Evolutionary conservation across 176 grass and related monocot genomes (phyloP).

Genomic region (Lolium perenne): DNA sequence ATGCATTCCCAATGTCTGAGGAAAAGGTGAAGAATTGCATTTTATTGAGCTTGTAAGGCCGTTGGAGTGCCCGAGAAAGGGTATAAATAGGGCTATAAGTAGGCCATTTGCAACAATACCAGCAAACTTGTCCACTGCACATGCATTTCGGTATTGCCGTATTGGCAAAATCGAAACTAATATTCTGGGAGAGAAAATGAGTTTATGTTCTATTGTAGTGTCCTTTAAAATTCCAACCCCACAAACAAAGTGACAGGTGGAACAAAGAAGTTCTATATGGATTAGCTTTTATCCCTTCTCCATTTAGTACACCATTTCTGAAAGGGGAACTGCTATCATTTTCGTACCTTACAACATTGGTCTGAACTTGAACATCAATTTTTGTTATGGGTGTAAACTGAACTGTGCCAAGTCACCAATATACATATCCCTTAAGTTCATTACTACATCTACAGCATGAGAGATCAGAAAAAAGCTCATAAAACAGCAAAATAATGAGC

Average conservation of each 20-base stretch:
- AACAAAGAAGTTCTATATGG: slow-evolving; percentile 22
- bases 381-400: neutral
- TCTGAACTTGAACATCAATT: slow-evolving; percentile 6
- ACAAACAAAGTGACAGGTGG: neutral
- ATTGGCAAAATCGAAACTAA: slow-evolving; percentile 20
- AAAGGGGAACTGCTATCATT: neutral
- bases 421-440: neutral
- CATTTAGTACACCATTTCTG: slow-evolving; percentile 14
- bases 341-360: slow-evolving; percentile 25
- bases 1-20: too few species aligned
- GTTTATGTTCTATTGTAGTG: neutral
- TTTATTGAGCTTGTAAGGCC: too few species aligned
- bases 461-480: slow-evolving; percentile 12
- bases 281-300: neutral
- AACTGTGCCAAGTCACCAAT: slow-evolving; percentile 1
- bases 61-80: too few species aligned
- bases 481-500: slow-evolving; percentile 6
- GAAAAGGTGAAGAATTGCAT: too few species aligned
- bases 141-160: neutral
- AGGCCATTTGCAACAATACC: neutral
- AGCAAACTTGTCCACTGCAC: neutral
- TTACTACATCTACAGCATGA: slow-evolving; percentile 6
- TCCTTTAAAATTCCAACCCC: neutral
- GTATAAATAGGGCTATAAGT: too few species aligned
- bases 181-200: neutral